Base-by-base conservation (phyloP, 257 asterid genomes). In the Rauvolfia tetraphylla region DNA sequence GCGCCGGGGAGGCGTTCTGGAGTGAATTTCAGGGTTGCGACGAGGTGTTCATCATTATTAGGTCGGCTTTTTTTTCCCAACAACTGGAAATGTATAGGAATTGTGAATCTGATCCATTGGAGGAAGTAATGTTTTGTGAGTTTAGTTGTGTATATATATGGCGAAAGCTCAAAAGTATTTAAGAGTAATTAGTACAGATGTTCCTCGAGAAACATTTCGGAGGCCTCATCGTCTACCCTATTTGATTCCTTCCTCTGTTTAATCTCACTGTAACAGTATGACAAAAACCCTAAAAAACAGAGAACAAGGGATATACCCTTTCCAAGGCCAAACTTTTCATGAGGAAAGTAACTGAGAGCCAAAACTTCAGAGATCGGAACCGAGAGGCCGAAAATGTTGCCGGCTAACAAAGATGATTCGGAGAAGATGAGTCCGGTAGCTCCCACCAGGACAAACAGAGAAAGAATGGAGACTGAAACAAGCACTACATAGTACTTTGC, bases 271-370 rank as follows among this genome's bases (percentile, higher is more conserved):
- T 79, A 77, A 56, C 56, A 74, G 38, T 79, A 79, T 6, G 79
- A 79, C 34, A 68, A 74, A 39, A 79, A 67, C 13, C 82, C 82
- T 74, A 74, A 74, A 54, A 79, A 70, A n/a, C 79, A 79, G 3
- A 79, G 79, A 3, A 68, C 65, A 14, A 79, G 77, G 4, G 82
- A 48, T 10, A 77, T 42, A 0, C 76, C 49, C 49, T 72, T 72
- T 48, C 38, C 75, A 13, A 46, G 10, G 38, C 70, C 58, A 56
- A 69, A 77, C 0, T 56, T 77, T 69, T 77, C 80, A 46, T 46
- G 14, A 29, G 53, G 68, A 18, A 5, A 77, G 23, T 22, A 42
- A 27, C 14, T 58, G 36, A 27, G 72, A 58, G 72, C 61, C 44
- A 75, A 75, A 10, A 61, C 22, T 42, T 41, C 78, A 1, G 78